A percentile compares a stretch with the other conserved stretches of the same genome.
Evolutionary conservation across 2,329 filamentous ascomycete species (phyloP).

Genomic region (Pseudocercospora vitis): DNA sequence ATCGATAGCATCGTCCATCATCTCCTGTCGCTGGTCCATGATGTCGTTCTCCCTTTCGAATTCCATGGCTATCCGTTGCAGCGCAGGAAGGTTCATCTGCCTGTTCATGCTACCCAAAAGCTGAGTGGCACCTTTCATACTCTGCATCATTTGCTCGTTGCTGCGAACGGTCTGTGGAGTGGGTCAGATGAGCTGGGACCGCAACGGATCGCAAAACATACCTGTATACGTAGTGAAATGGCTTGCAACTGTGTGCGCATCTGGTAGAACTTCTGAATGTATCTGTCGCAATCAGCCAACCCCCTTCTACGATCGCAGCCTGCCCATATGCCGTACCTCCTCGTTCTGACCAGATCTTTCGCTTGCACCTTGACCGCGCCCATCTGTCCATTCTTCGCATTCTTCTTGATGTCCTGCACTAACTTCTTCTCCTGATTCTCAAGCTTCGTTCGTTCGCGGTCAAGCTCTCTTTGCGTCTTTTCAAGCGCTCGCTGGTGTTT

Average conservation of each 20-base stretch:
- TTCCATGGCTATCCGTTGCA: constrained; percentile 97
- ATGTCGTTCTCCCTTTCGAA: constrained; percentile 99
- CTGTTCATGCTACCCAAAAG: constrained; percentile 95
- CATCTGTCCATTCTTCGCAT: constrained; percentile 96
- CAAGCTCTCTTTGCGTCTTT: constrained; percentile 94
- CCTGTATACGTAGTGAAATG: constrained; percentile 91
- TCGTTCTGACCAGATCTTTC: constrained; percentile 90
- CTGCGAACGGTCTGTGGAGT: constrained; percentile 79
- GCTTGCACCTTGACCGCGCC: constrained; percentile 98
- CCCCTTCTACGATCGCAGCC: neutral
- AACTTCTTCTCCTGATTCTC: constrained; percentile 99
- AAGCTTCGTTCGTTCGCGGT: constrained; percentile 90
- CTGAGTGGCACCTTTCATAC: constrained; percentile 96
- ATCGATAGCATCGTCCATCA: constrained; percentile 99
- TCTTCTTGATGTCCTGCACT: constrained; percentile 94
- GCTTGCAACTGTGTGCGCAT: constrained; percentile 98
- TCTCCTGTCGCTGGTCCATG: constrained; percentile 98
- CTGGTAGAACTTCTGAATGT: constrained; percentile 93
- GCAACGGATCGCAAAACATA: constrained; percentile 41
- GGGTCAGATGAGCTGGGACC: neutral
- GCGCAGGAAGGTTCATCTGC: constrained; percentile 92
- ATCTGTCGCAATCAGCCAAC: constrained; percentile 1
- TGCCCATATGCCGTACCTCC: constrained; percentile 62
- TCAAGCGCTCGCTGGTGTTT: constrained; percentile 96
- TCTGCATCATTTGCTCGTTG: constrained; percentile 99